Percentiles rank a stretch among this genome's conserved stretches.
These are phyloP conservation scores for Microcos paniculata DNA, from an alignment of 345 rosid species.

Conservation along the genomic window DNA sequence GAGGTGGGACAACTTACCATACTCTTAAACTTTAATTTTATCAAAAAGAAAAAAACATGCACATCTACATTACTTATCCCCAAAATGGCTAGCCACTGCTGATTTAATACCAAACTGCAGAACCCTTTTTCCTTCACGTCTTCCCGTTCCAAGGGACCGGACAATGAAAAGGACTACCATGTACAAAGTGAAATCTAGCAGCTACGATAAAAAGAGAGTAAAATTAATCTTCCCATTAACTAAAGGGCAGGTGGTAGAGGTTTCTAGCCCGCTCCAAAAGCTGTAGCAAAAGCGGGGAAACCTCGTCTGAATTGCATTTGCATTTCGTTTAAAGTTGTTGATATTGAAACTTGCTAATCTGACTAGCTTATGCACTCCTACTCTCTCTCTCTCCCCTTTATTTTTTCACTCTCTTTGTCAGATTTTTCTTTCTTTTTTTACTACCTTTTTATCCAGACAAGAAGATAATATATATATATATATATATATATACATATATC, in stretches of 20 bases:
- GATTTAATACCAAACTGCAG: neutral
- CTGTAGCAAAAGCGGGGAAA: neutral
- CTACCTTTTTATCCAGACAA: neutral
- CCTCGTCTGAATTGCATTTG: slow-evolving; percentile 9
- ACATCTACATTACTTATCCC: neutral
- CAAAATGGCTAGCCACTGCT: neutral
- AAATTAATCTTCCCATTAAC: neutral
- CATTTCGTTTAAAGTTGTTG: slow-evolving; percentile 3
- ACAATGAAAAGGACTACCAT: slow-evolving; percentile 6
- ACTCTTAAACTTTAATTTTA: too few species aligned
- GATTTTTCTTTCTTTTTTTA: neutral
- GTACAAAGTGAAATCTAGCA: too few species aligned
- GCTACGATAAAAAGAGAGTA: too few species aligned
- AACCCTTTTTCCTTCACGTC: neutral
- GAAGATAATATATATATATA: too few species aligned
- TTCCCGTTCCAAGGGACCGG: neutral
- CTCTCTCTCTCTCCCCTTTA: neutral
- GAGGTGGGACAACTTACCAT: too few species aligned
- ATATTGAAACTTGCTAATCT: neutral
- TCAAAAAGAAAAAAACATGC: too few species aligned
- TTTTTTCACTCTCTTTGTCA: neutral
- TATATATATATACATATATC: neutral
- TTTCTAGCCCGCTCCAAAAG: neutral
- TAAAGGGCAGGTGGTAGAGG: too few species aligned
- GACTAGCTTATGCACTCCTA: neutral